A percentile compares a stretch with the other conserved stretches of the same genome.
Conservation (phyloP, 1,284 basidiomycete genomes). For the Cryptococcus sp. region DNA sequence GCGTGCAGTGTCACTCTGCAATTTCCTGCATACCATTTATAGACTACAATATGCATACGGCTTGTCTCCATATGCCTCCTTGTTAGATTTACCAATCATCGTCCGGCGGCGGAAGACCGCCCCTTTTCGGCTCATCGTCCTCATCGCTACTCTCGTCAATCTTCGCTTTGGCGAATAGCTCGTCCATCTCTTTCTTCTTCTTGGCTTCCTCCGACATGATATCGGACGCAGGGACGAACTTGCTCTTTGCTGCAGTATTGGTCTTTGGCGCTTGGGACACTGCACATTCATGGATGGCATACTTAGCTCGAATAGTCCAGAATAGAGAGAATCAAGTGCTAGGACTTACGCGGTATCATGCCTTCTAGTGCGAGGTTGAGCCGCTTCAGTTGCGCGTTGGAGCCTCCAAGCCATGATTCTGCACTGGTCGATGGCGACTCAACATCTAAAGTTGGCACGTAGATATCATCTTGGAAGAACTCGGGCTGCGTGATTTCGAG, state of each 20-base stretch:
- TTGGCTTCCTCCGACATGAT: slow-evolving; percentile 47
- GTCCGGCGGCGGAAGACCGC: slow-evolving; percentile 43
- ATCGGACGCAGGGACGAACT: slow-evolving; percentile 46
- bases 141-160: slow-evolving; percentile 42
- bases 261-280: slow-evolving; percentile 46
- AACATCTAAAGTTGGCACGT: slow-evolving; percentile 47
- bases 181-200: slow-evolving; percentile 49
- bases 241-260: slow-evolving; percentile 27
- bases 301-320: neutral
- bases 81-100: slow-evolving; percentile 41
- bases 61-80: neutral
- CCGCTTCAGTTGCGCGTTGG: slow-evolving; percentile 10
- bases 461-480: slow-evolving; percentile 60
- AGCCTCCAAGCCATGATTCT: slow-evolving; percentile 47
- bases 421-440: slow-evolving; percentile 29
- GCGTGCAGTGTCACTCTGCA: too few species aligned
- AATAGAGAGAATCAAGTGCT: too few species aligned
- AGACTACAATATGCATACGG: too few species aligned
- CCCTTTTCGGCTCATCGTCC: slow-evolving; percentile 28
- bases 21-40: too few species aligned
- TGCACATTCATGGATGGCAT: slow-evolving; percentile 7
- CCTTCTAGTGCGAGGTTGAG: slow-evolving; percentile 48
- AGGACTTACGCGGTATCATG: slow-evolving; percentile 49
- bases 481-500: slow-evolving; percentile 34
- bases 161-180: slow-evolving; percentile 48